phyloP scores from a whole-genome alignment of 2,329 filamentous ascomycete genomes.

The Thermothelomyces thermophilus region DNA sequence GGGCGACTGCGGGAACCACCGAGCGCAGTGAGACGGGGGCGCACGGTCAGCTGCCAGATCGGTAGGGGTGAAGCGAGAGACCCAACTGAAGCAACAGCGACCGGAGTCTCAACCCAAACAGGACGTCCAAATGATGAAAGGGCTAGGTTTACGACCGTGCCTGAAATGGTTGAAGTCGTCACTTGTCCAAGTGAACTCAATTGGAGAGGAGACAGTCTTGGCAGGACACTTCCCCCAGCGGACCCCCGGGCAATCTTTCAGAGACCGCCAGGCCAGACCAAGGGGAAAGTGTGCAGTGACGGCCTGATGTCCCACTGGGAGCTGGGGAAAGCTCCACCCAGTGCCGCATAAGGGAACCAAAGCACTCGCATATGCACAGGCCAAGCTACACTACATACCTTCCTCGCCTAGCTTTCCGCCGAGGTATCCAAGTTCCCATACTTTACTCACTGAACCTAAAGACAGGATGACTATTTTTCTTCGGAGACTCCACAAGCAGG shows the following conservation, averaged over 20 bases:
- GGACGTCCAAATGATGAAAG: background rate
- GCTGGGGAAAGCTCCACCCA: constrained; percentile 4
- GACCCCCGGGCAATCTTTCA: background rate
- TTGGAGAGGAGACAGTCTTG: constrained; percentile 11
- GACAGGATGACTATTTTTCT: too few species aligned
- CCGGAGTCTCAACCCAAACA: background rate
- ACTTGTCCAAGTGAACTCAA: background rate
- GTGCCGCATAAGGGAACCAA: background rate
- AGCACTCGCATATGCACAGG: background rate
- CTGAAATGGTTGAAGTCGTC: background rate
- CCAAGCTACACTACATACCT: too few species aligned
- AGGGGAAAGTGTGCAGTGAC: too few species aligned
- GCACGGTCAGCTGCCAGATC: background rate
- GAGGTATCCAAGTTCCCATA: too few species aligned
- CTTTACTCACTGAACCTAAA: too few species aligned
- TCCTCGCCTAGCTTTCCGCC: too few species aligned
- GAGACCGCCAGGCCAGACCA: background rate
- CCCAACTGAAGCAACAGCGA: background rate
- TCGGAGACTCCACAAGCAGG: too few species aligned
- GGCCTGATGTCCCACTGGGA: background rate
- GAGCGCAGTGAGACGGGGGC: background rate
- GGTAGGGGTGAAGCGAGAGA: background rate
- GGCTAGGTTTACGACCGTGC: too few species aligned
- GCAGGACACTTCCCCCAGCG: constrained; percentile 11
- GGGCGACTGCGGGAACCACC: background rate